A percentile compares a stretch with the other conserved stretches of the same genome.
These are phyloP conservation scores for Filobasidium floriforme DNA, from an alignment of 768 basidiomycete genomes.

Conservation along the genomic window DNA sequence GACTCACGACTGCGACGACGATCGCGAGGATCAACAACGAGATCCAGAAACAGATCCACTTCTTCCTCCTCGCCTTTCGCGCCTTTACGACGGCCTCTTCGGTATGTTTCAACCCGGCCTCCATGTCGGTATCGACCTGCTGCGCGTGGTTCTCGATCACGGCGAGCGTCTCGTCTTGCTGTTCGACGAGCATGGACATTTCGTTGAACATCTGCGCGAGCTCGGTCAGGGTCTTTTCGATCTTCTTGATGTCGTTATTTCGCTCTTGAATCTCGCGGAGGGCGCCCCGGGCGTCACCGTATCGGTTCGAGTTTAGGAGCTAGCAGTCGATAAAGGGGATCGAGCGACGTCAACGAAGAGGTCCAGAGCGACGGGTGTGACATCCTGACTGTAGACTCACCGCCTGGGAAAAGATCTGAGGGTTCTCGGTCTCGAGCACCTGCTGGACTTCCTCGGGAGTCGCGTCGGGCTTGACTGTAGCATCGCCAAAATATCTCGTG, in stretches of 20 bases:
- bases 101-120: slow-evolving; percentile 68
- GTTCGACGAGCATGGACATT: slow-evolving; percentile 70
- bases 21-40: slow-evolving; percentile 11
- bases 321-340: slow-evolving; percentile 35
- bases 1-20: slow-evolving; percentile 11
- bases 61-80: slow-evolving; percentile 81
- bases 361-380: neutral
- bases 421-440: slow-evolving; percentile 60
- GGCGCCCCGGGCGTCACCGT: slow-evolving; percentile 71
- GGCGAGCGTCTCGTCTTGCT: slow-evolving; percentile 69
- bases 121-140: slow-evolving; percentile 61
- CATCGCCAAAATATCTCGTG: no score
- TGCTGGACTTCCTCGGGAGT: slow-evolving; percentile 71
- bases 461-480: slow-evolving; percentile 68
- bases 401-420: slow-evolving; percentile 64
- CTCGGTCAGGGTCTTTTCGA: slow-evolving; percentile 80
- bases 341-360: neutral
- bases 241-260: slow-evolving; percentile 73
- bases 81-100: slow-evolving; percentile 80
- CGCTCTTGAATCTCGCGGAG: slow-evolving; percentile 83
- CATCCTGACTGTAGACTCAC: slow-evolving; percentile 28
- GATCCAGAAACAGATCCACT: slow-evolving; percentile 68
- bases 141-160: slow-evolving; percentile 58
- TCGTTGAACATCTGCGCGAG: slow-evolving; percentile 82
- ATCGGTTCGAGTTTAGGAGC: slow-evolving; percentile 70